Evolutionary conservation across 352 stramenopile species (phyloP).

Genomic region (Globisporangium spinosum): DNA sequence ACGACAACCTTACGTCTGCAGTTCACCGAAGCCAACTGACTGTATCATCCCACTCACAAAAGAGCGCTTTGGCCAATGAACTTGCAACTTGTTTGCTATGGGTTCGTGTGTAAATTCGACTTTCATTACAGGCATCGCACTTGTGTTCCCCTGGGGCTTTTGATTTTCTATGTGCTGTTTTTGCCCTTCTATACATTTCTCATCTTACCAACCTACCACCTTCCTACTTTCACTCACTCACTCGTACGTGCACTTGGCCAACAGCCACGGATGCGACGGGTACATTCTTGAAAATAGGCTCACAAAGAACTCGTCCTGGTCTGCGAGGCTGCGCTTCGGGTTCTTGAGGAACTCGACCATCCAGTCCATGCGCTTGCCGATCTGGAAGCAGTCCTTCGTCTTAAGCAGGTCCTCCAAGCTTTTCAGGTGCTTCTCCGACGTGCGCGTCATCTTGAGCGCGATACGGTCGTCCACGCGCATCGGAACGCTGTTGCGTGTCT

Average conservation of each 20-base stretch:
- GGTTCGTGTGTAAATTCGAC: neutral
- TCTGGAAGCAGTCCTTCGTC: constrained; percentile 74
- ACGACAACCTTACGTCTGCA: neutral
- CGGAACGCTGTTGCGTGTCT: constrained; percentile 66
- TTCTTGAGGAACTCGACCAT: constrained; percentile 66
- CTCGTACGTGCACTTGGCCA: constrained; percentile 60
- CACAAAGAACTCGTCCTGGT: constrained; percentile 86
- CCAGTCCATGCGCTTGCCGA: constrained; percentile 70
- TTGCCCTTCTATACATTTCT: neutral
- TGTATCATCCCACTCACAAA: neutral
- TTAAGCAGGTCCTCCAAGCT: constrained; percentile 67
- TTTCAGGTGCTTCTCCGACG: constrained; percentile 71
- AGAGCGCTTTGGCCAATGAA: neutral
- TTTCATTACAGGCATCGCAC: neutral
- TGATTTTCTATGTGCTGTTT: constrained; percentile 3
- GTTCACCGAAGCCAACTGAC: neutral
- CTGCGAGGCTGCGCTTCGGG: constrained; percentile 63
- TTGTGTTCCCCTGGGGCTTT: neutral
- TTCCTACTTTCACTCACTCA: constrained; percentile 1
- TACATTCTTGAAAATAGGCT: constrained; percentile 84
- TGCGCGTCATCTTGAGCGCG: constrained; percentile 78
- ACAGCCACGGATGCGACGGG: constrained; percentile 69
- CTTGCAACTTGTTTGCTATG: neutral
- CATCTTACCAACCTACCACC: neutral
- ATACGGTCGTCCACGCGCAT: constrained; percentile 73